Evolutionary conservation across 352 stramenopile species (phyloP).

Genomic region (Phytophthora tubulina): DNA sequence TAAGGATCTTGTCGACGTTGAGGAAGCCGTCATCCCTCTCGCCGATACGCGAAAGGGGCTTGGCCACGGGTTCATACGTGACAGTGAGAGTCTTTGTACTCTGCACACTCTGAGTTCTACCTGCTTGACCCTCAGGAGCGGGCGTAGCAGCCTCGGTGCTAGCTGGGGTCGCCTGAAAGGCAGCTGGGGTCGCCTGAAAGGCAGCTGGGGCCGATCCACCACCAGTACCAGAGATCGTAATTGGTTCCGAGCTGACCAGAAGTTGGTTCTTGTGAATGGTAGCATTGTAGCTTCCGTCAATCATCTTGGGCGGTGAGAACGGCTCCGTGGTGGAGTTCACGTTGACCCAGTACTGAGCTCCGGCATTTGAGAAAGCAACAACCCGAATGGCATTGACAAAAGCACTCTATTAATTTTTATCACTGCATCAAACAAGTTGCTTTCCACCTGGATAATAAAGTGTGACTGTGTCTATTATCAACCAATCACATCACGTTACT

Average conservation of each 20-base stretch:
- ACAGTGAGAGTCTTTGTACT: slow-evolving; percentile 36
- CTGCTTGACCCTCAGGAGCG: background rate
- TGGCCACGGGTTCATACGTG: slow-evolving; percentile 28
- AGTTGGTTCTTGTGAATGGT: slow-evolving; percentile 70
- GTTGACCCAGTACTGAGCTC: slow-evolving; percentile 63
- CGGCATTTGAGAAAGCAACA: slow-evolving; percentile 52
- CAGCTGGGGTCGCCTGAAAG: too few relatives aligned
- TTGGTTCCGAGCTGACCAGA: slow-evolving; percentile 43
- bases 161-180: background rate
- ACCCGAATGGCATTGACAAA: slow-evolving; percentile 9
- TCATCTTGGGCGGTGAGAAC: slow-evolving; percentile 59
- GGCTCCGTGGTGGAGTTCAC: slow-evolving; percentile 24
- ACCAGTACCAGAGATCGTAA: slow-evolving; percentile 28
- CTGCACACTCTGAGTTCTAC: slow-evolving; percentile 15
- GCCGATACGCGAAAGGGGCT: slow-evolving; percentile 59
- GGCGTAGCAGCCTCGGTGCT: slow-evolving; percentile 3
- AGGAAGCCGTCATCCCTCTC: slow-evolving; percentile 63
- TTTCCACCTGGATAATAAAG: too few relatives aligned
- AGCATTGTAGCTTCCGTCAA: slow-evolving; percentile 56
- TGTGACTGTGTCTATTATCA: too few relatives aligned
- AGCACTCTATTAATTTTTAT: too few relatives aligned
- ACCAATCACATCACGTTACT: too few relatives aligned
- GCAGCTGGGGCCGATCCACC: slow-evolving; percentile 5
- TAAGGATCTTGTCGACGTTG: slow-evolving; percentile 67
- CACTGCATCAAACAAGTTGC: too few relatives aligned